phyloP scores from a whole-genome alignment of 306 rosid species.

The Vachellia pachyceras region DNA sequence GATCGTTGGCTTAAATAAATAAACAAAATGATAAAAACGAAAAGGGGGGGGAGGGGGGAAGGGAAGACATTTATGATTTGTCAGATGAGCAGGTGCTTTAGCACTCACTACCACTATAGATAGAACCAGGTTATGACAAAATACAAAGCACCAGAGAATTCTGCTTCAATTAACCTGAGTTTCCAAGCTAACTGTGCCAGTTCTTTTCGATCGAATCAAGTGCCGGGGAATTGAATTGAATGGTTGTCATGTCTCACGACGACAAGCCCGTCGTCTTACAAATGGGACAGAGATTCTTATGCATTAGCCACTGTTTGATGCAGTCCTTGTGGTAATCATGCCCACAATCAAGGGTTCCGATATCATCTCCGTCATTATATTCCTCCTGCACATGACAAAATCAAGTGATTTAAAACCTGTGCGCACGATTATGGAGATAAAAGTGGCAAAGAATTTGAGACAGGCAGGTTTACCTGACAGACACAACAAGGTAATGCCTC shows the following conservation, averaged over 20 bases:
- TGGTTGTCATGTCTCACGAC: conserved; percentile 45
- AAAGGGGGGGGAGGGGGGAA: conserved; percentile 20
- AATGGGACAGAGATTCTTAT: conserved; percentile 85
- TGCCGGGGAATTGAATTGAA: conserved; percentile 43
- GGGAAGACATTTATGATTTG: conserved; percentile 15
- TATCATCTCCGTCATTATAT: conserved; percentile 64
- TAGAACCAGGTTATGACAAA: conserved; percentile 1
- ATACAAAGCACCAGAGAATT: conserved; percentile 29
- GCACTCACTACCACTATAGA: conserved; percentile 25
- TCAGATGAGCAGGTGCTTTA: conserved; percentile 6
- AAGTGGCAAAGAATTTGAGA: not conserved
- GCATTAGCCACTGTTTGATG: conserved; percentile 79
- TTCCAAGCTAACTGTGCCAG: conserved; percentile 20
- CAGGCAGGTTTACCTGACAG: conserved; percentile 65
- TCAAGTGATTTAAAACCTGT: conserved; percentile 17
- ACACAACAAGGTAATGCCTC: conserved; percentile 83
- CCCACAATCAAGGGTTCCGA: conserved; percentile 79
- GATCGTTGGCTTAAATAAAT: conserved; percentile 47
- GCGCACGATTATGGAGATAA: not conserved
- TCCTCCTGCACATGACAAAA: conserved; percentile 62
- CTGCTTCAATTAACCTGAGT: conserved; percentile 16
- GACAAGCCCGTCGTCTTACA: conserved; percentile 80
- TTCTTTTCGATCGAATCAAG: conserved; percentile 5
- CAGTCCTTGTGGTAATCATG: conserved; percentile 71
- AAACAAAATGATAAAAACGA: conserved; percentile 38